Evolutionary conservation across 352 stramenopile genomes (phyloP), one percentile per base, ranked within the genome.

Genomic region (Blastocystis sp.): DNA sequence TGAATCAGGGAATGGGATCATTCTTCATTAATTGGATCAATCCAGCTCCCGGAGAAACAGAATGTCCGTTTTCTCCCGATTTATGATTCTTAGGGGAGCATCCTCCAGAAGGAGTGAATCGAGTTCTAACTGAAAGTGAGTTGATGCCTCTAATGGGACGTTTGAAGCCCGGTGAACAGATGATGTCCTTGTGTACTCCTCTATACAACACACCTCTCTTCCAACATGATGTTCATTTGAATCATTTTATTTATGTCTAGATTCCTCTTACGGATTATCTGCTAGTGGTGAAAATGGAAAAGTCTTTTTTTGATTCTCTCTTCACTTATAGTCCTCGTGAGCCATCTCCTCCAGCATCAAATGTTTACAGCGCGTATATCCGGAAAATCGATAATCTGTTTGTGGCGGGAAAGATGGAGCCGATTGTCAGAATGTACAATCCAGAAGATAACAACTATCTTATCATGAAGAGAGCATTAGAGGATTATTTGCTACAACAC

Each of bases 21-120:
- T 84, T 68, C 53, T 42, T 84, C 13, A 64, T 84, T 24, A 84
- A 84, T 37, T 84, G 73, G 73, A 84, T 84, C 51, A 68, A 84
- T 42, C 53, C 73, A 17, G 33, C 30, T 19, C 42, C 48, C 5
- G 51, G 27, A 4, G 73, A 84, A 35, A 44, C 42, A 22, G 48
- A 84, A 37, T 84, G 73, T 84, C 13, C 2, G 42, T 9, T 1
- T n/a, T 42, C n/a, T 1, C 13, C 5, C 1, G 15, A 6, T 24
- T 22, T 22, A 7, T 84, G 17, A 69, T 1, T 4, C 4, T 9
- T 68, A 84, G 73, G 42, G 27, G 22, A 37, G 3, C 11, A 35
- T 37, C 73, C 73, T 17, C 22, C 59, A 11, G 73, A 84, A 44
- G 73, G 73, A 9, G 27, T 40, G 30, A 84, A 84, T 44, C 73